Evolutionary conservation across 495 filamentous ascomycete species (phyloP), one percentile per base, ranked within the genome.

Genomic region (Hypoxylon fragiforme): DNA sequence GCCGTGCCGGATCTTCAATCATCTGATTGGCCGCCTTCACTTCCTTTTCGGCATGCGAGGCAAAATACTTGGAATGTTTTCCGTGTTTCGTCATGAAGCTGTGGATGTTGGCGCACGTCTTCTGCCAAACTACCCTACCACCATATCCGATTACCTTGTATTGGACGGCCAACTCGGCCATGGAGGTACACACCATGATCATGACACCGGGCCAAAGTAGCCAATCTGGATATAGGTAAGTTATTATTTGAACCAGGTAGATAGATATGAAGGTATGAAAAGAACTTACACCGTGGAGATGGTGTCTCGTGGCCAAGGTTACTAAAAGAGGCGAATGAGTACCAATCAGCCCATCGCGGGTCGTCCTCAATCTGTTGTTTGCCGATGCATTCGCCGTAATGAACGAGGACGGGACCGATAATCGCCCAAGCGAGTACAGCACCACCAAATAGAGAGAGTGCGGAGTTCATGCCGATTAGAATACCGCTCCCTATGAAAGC

Each of bases 401-500:
- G 76, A 1, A 87, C 80, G 12, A 86, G 77, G 0, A 71, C 62
- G 34, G 84, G 84, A 5, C 84, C 84, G 57, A 87, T 85, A 52
- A 87, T 66, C 40, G 74, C 84, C 84, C 84, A 87, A 28, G 84
- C 82, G 15, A 85, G 66, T 18, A 87, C 60, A 16, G 75, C 74
- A 12, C 84, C 84, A 12, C 48, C 67, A 44, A 86, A 81, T 73
- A 86, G 78, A 43, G 81, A 85, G 57, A 85, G 76, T 30, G 83
- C 80, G 6, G 80, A 74, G 68, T 86, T 86, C 38, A 86, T 73
- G 51, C 84, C 84, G 54, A 86, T 81, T 34, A 87, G 75, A 61
- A 87, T 83, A 26, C 84, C 84, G 44, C 74, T 76, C 19, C 84
- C 84, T 50, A 86, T 85, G 64, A 87, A 87, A 28, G 84, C 84